phyloP scores from a whole-genome alignment of 2,329 filamentous ascomycete genomes.

The Pseudogymnoascus sp. region DNA sequence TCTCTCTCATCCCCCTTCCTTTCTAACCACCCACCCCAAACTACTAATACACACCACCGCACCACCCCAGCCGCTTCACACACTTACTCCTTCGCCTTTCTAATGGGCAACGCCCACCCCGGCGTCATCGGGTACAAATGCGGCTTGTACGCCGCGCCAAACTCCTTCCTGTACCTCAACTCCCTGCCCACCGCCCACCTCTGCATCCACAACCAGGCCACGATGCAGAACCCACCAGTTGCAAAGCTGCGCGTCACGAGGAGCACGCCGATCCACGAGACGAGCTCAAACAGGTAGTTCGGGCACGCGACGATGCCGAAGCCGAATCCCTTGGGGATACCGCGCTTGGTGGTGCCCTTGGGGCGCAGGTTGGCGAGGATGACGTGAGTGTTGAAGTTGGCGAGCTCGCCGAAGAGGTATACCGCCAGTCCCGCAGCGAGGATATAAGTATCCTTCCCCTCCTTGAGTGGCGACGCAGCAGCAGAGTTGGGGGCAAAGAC shows the following conservation, averaged over 20 bases:
- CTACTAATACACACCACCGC: background rate
- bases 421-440: conserved; percentile 50
- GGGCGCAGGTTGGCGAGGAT: conserved; percentile 71
- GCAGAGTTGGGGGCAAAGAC: conserved; percentile 70
- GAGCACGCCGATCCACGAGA: conserved; percentile 79
- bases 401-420: conserved; percentile 68
- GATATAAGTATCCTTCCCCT: conserved; percentile 45
- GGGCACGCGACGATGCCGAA: conserved; percentile 87
- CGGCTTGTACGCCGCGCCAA: conserved; percentile 80
- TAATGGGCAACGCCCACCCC: background rate
- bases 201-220: conserved; percentile 73
- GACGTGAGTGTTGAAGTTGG: conserved; percentile 72
- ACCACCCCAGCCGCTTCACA: background rate
- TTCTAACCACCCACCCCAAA: background rate
- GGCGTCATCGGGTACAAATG: conserved; percentile 7
- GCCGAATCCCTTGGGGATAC: conserved; percentile 77
- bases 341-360: conserved; percentile 72
- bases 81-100: background rate
- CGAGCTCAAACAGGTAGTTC: conserved; percentile 89
- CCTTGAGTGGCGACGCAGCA: conserved; percentile 42
- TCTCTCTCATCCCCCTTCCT: background rate
- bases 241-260: conserved; percentile 71
- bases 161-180: conserved; percentile 78
- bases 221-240: conserved; percentile 65
- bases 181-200: conserved; percentile 90